Evolutionary conservation across 495 filamentous ascomycete species (phyloP), one percentile per base, ranked within the genome.

Genomic region (Penicillium parvum): DNA sequence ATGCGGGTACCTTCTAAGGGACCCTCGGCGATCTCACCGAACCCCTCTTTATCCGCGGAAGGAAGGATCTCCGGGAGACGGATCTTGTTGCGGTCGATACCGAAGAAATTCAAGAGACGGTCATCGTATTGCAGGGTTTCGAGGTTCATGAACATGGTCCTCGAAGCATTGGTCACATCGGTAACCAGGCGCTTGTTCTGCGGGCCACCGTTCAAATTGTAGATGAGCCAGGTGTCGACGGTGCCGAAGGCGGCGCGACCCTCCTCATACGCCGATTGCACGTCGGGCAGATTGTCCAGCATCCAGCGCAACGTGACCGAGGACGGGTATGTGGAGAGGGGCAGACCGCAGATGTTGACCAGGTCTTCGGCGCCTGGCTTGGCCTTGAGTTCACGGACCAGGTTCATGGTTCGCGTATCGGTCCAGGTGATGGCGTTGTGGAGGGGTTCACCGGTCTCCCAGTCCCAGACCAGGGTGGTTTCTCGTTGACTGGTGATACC

Each of bases 101-200:
- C 79, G 63, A 96, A 96, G 69, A 94, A 97, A 15, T 80, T 68
- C 32, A 97, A 72, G 4, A 95, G 73, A 28, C 72, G 75, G 40
- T 92, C 80, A 58, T 94, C 88, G 59, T 96, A 97, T 55, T 95
- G 68, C 20, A 94, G 71, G 4, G 84, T 92, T 47, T 84, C 77
- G 25, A 97, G 74, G 64, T 96, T 92, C 82, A 95, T 90, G 64
- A 96, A 95, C 91, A 95, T 96, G 38, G 91, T 97, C 47, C 91
- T 69, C 11, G 87, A 92, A 20, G 91, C 90, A 61, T 97, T 97
- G 34, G 88, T 94, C 11, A 84, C 81, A 61, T 97, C 91, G 3
- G 91, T 92, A 34, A 97, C 86, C 49, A 86, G 80, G 32, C 86
- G 60, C 35, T 77, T 73, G 28, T 79, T 80, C 35, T 79, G 67